These are phyloP conservation scores for Celoporthe dispersa DNA, from an alignment of 2,329 filamentous ascomycete genomes.

Conservation along the genomic window DNA sequence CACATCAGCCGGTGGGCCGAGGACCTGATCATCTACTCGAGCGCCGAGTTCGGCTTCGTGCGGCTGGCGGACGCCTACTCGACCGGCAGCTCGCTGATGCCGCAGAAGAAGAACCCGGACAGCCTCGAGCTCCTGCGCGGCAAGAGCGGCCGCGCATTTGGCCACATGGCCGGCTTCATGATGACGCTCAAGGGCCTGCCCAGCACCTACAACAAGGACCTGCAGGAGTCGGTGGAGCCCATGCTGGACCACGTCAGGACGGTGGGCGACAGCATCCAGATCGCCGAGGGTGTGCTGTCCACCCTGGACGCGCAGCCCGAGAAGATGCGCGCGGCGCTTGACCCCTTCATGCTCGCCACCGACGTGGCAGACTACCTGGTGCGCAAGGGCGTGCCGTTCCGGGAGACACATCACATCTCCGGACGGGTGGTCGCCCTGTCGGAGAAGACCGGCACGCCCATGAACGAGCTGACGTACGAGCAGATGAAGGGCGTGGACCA, in stretches of 20 bases:
- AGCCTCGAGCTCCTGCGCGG: slow-evolving; percentile 74
- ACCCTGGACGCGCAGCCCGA: slow-evolving; percentile 72
- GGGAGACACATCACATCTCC: slow-evolving; percentile 79
- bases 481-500: slow-evolving; percentile 70
- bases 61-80: slow-evolving; percentile 78
- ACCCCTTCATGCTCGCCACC: slow-evolving; percentile 72
- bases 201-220: slow-evolving; percentile 70
- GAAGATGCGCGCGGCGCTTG: slow-evolving; percentile 61
- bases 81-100: slow-evolving; percentile 77
- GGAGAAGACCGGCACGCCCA: slow-evolving; percentile 66
- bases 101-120: slow-evolving; percentile 84
- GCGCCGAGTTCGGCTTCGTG: slow-evolving; percentile 76
- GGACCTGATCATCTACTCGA: slow-evolving; percentile 83
- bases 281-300: slow-evolving; percentile 77
- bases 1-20: slow-evolving; percentile 83
- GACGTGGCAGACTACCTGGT: slow-evolving; percentile 70
- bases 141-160: slow-evolving; percentile 41
- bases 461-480: slow-evolving; percentile 70
- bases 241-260: slow-evolving; percentile 78
- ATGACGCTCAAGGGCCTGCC: slow-evolving; percentile 83
- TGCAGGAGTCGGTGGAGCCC: slow-evolving; percentile 75
- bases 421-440: slow-evolving; percentile 71
- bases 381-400: slow-evolving; percentile 73
- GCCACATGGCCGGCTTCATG: slow-evolving; percentile 58
- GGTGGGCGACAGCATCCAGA: slow-evolving; percentile 72